Evolutionary conservation across 176 grass and related monocot species (phyloP), one percentile per base, ranked within the genome.

Genomic region (Thalia dealbata): DNA sequence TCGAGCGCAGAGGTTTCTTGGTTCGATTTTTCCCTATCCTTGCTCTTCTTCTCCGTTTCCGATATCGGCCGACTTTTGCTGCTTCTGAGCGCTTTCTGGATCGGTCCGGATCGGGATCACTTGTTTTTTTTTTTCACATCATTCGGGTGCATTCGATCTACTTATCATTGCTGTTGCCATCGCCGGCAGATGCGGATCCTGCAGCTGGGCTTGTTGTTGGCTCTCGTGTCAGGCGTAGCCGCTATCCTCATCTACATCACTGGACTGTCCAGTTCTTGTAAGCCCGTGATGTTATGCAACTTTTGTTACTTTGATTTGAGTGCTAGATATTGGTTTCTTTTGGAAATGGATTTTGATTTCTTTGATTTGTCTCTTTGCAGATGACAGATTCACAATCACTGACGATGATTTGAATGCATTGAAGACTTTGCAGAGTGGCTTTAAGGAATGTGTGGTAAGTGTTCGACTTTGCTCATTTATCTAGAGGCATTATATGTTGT

Each of bases 381-480:
- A 88, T 90, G 85, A 86, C 38, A 14, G 76, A 44, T 72, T 75
- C 73, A 55, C 75, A 64, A 41, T 97, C 10, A 92, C 87, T 1
- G 81, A 81, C 59, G 82, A 68, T 19, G 87, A 97, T 50, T 46
- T 88, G 60, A 78, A 46, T 38, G 85, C 89, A 50, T 78, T 97
- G 52, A 75, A 73, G 22, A 79, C 78, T 72, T 78, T 97, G 29
- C 89, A 88, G 78, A 73, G 61, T 45, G 29, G 82, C 61, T 92
- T 97, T 75, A 80, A 76, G 83, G 88, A 90, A 82, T 97, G 93
- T 67, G 93, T 97, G 85, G 93, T 97, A 75, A 69, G 89, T 72
- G 27, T 81, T 71, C 27, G 15, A 15, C 14, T 38, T 15, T 64
- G n/a, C n/a, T n/a, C n/a, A n/a, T n/a, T n/a, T n/a, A n/a, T n/a